Conservation (phyloP, 2,329 filamentous ascomycete genomes). For the Ceratocystis papillata region DNA sequence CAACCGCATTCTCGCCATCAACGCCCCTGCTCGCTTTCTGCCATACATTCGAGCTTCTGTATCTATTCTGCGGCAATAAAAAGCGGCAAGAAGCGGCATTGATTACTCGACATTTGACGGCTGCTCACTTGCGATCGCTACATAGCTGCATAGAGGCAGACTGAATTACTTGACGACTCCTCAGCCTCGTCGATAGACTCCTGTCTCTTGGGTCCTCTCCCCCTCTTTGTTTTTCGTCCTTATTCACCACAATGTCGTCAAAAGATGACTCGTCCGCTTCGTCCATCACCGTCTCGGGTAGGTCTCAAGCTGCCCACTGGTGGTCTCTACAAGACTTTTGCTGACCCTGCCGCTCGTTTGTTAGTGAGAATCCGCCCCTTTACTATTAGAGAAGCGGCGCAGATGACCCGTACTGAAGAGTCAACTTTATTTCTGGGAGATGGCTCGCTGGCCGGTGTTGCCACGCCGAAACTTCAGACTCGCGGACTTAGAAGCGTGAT, state of each 20-base stretch:
- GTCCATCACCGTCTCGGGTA: constrained; percentile 51
- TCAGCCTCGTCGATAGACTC: background rate
- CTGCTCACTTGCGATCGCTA: too few species aligned
- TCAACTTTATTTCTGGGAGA: constrained; percentile 89
- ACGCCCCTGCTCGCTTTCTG: background rate
- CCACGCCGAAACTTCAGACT: constrained; percentile 71
- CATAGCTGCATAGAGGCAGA: too few species aligned
- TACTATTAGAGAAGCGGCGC: constrained; percentile 85
- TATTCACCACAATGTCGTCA: constrained; percentile 19
- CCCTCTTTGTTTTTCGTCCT: background rate
- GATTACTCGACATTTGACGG: background rate
- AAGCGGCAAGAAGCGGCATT: background rate
- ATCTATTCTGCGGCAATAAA: background rate
- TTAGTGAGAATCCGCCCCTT: constrained; percentile 60
- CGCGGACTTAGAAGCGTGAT: constrained; percentile 85
- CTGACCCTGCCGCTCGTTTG: background rate
- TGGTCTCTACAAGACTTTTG: background rate
- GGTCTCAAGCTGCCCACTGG: constrained; percentile 24
- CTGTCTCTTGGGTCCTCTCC: background rate
- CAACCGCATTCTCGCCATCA: background rate
- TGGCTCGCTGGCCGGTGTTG: constrained; percentile 79
- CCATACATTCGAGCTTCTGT: background rate
- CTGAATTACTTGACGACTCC: background rate
- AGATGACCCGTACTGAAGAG: constrained; percentile 71
- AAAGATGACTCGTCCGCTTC: constrained; percentile 39